A percentile compares a stretch with the other conserved stretches of the same genome.
phyloP scores from a whole-genome alignment of 768 basidiomycete species.

The Calocera viscosa region DNA sequence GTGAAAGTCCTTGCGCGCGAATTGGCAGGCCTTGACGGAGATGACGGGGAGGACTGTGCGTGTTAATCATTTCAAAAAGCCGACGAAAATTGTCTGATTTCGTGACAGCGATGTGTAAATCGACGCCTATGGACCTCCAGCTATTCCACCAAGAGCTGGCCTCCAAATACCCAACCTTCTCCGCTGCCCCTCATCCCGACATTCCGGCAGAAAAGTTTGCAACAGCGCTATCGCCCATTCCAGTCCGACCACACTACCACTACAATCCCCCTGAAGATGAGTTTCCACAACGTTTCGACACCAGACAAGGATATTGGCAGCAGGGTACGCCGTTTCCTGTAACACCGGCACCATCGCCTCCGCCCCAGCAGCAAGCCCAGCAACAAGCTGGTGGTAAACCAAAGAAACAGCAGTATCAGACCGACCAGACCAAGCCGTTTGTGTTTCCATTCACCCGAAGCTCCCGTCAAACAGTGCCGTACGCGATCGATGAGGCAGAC shows the following conservation, averaged over 20 bases:
- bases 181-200: slow-evolving; percentile 37
- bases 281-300: slow-evolving; percentile 12
- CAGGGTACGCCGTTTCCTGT: slow-evolving; percentile 35
- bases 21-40: slow-evolving; percentile 56
- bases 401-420: slow-evolving; percentile 98
- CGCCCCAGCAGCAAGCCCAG: slow-evolving; percentile 27
- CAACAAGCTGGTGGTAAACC: slow-evolving; percentile 52
- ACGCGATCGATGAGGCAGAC: slow-evolving; percentile 92
- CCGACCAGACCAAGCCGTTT: slow-evolving; percentile 87
- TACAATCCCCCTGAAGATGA: slow-evolving; percentile 30
- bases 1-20: slow-evolving; percentile 80
- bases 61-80: neutral
- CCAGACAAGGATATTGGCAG: neutral
- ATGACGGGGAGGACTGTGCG: slow-evolving; percentile 24
- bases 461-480: slow-evolving; percentile 61
- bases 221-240: slow-evolving; percentile 85
- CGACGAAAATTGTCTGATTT: neutral
- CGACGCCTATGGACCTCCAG: slow-evolving; percentile 81
- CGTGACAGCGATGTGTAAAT: slow-evolving; percentile 60
- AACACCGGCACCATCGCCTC: slow-evolving; percentile 85
- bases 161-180: slow-evolving; percentile 93
- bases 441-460: slow-evolving; percentile 86
- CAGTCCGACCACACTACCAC: slow-evolving; percentile 87
- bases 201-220: slow-evolving; percentile 48
- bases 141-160: slow-evolving; percentile 80